Evolutionary conservation across 1,139 yeast genomes (phyloP), one percentile per base, ranked within the genome.

Genomic region (Hyphopichia fennica): DNA sequence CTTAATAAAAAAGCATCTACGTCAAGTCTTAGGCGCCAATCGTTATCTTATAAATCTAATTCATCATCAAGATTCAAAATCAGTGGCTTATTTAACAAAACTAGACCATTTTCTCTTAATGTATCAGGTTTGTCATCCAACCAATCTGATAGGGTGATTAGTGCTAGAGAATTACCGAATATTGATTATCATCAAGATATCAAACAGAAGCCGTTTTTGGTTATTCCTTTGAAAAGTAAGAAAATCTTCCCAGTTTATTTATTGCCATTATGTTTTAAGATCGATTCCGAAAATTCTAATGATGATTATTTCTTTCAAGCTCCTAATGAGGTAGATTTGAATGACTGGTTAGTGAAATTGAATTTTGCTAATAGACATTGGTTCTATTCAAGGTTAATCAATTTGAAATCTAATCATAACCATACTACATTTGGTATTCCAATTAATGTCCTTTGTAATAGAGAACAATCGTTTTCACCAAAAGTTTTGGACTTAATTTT

Each of bases 381-480:
- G 85, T 79, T 72, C 52, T 69, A 56, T 47, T 78, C 84, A 1
- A 69, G 67, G 40, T 28, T 61, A 1, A 60, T 76, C 41, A 76
- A 71, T 48, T 40, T 50, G 20, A 72, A 60, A 52, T 40, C 40
- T 3, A 52, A 51, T 39, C 52, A 50, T 27, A 56, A 55, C 54
- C 73, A 59, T 41, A 54, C 69, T 4, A 87, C 93, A 3, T 93
- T 91, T 73, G 98, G 98, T n/a, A 84, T 91, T 31, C 96, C 98
- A 2, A 70, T 93, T 29, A 77, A 73, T 38, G 81, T 80, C 52
- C 78, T 90, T 5, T 89, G 96, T 59, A 77, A 72, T 43, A 73
- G 96, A 41, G 96, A 89, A 51, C 69, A 77, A 13, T 64, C 80
- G 0, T 46, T 65, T 2, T 69, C 82, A 25, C 99, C 99, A 1